Percentiles rank a stretch among this genome's conserved stretches.
These are phyloP conservation scores for Herpotrichia juniperi DNA, from an alignment of 2,329 filamentous ascomycete species.

Conservation along the genomic window DNA sequence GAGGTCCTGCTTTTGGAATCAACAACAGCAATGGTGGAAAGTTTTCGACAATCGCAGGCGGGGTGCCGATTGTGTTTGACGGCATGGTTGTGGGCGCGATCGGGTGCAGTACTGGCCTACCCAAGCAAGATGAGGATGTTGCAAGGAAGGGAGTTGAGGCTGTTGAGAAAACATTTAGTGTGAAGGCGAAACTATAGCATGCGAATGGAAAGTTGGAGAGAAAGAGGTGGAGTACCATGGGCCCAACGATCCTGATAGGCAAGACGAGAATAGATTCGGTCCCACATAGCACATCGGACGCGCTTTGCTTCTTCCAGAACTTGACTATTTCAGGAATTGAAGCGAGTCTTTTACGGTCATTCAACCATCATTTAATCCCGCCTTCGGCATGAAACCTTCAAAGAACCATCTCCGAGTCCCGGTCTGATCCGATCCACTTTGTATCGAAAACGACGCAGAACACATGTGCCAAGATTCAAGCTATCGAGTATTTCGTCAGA, in stretches of 20 bases:
- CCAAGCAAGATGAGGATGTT: constrained; percentile 60
- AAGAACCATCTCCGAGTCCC: neutral
- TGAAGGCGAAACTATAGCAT: constrained; percentile 50
- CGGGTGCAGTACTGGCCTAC: constrained; percentile 61
- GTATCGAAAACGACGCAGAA: neutral
- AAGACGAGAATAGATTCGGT: neutral
- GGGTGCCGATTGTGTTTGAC: constrained; percentile 56
- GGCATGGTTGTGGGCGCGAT: constrained; percentile 60
- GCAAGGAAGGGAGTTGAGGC: constrained; percentile 60
- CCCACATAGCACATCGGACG: neutral
- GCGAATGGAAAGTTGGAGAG: neutral
- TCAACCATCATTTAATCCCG: neutral
- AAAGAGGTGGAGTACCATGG: too few species aligned
- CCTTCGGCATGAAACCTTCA: too few species aligned
- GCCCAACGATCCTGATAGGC: too few species aligned
- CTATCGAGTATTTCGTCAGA: neutral
- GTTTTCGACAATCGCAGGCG: constrained; percentile 61
- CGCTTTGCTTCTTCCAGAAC: neutral
- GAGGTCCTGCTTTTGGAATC: constrained; percentile 59
- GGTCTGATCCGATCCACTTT: neutral
- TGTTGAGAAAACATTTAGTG: constrained; percentile 42
- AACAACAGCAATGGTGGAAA: constrained; percentile 59
- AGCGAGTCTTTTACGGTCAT: neutral
- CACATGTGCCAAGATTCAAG: neutral
- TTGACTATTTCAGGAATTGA: neutral